Percentiles rank a stretch among this genome's conserved stretches.
Conservation (phyloP, 257 asterid genomes). For the Fraxinus pennsylvanica region DNA sequence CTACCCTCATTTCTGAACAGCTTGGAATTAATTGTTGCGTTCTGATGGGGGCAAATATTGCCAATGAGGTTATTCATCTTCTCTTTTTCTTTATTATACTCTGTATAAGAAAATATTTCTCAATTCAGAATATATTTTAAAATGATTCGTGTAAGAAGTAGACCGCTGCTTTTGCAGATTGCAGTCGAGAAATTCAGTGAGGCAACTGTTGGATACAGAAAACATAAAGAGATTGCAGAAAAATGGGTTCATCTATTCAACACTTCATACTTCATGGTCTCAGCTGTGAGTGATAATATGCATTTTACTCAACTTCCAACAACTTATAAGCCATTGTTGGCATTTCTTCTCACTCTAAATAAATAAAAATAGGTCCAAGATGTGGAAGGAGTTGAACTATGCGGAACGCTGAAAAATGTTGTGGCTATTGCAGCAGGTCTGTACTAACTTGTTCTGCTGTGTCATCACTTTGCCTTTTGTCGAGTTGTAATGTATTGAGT, state of each 20-base stretch:
- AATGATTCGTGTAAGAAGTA: not conserved
- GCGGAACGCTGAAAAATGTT: conserved; percentile 83
- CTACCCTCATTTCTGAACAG: conserved; percentile 64
- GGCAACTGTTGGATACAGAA: conserved; percentile 84
- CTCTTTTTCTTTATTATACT: no score
- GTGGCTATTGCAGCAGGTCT: conserved; percentile 93
- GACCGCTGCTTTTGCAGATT: conserved; percentile 50
- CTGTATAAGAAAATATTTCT: not conserved
- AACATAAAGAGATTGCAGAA: conserved; percentile 62
- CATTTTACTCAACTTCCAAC: not conserved
- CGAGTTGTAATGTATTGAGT: not conserved
- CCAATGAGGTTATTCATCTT: conserved; percentile 62
- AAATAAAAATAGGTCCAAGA: conserved; percentile 63
- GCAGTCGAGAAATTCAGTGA: conserved; percentile 88
- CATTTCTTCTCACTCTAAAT: conserved; percentile 14
- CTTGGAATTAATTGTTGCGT: conserved; percentile 80
- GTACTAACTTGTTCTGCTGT: conserved; percentile 6
- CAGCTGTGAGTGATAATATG: conserved; percentile 60
- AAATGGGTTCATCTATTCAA: conserved; percentile 87
- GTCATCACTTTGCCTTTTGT: conserved; percentile 13
- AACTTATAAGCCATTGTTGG: not conserved
- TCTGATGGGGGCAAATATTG: conserved; percentile 92
- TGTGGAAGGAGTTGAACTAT: conserved; percentile 92
- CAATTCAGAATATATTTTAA: not conserved
- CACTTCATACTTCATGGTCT: conserved; percentile 69